Base-by-base conservation (phyloP, 192 early-diverging fungal genomes). In the Chytriomyces hyalinus region DNA sequence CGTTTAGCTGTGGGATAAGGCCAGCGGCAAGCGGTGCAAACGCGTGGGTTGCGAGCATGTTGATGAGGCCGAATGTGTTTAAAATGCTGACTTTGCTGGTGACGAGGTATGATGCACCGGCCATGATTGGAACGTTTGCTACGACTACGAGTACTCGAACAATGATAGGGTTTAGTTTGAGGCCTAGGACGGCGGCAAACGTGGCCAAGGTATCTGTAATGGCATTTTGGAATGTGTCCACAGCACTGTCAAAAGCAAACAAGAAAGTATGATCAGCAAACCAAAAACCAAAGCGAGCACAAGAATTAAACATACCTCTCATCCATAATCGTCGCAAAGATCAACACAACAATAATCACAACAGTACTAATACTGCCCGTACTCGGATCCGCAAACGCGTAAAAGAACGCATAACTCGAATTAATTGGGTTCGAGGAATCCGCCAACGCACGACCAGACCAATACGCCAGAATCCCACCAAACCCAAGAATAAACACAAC, bases 181-280 rank as follows among this genome's bases (percentile, higher is more conserved):
- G 69, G 17, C 63, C 68, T 48, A 81, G 64, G 28, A 82, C 69
- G 0, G 70, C 71, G 46, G 66, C 53, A 5, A 83, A 13, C 45
- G 76, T 59, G 5, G 81, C 65, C 8, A 87, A 24, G 28, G 84
- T 81, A 53, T 83, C 83, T 17, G 78, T 77, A 45, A 88, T 28
- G 59, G 83, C 87, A 61, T 76, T 83, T 75, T 88, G 87, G 73
- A 82, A 80, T n/a, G 83, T 71, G 69, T 88, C 87, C 36, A 88
- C 80, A 11, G 87, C 84, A n/a, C 78, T 36, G 36, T 2, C 36
- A 36, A 4, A 36, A 36, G 2, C 1, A 26, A 26, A 26, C 24
- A 26, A 26, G 24, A 26, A 26, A 0, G 36, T 36, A 36, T 36
- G 36, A 36, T 36, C 36, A 36, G 36, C 36, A 36, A 36, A 36